Evolutionary conservation across 2,329 filamentous ascomycete species (phyloP).

Genomic region (Rosellinia necatrix): DNA sequence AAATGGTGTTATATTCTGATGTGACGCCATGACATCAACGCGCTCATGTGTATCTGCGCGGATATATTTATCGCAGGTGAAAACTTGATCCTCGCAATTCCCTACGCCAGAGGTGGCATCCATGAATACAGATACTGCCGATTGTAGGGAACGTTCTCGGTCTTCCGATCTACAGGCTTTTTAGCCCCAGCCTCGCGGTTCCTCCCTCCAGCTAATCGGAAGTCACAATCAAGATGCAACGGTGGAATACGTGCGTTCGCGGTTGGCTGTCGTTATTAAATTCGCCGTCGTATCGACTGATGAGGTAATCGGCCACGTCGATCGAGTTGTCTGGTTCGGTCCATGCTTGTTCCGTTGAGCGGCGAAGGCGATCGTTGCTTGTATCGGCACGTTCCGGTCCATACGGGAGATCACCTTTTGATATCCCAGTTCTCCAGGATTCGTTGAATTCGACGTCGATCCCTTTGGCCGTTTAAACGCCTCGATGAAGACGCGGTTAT

Average conservation of each 20-base stretch:
- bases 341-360: neutral
- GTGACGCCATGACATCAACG: slow-evolving; percentile 14
- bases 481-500: neutral
- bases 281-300: slow-evolving; percentile 3
- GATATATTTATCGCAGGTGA: neutral
- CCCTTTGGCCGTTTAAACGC: neutral
- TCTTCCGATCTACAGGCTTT: slow-evolving; percentile 1
- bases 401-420: neutral
- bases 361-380: neutral
- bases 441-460: neutral
- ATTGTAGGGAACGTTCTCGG: neutral
- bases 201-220: neutral
- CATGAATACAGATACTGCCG: neutral
- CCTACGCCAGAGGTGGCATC: neutral
- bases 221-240: neutral
- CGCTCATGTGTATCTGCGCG: neutral
- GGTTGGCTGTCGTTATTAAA: neutral
- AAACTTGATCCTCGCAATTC: neutral
- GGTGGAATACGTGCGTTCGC: neutral
- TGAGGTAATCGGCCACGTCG: slow-evolving; percentile 9
- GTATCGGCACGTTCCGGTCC: neutral
- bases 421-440: neutral
- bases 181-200: neutral
- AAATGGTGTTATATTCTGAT: slow-evolving; percentile 16
- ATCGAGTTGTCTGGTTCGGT: slow-evolving; percentile 7